Conservation (phyloP, 305 asterid species). For the Nicotiana rustica region DNA sequence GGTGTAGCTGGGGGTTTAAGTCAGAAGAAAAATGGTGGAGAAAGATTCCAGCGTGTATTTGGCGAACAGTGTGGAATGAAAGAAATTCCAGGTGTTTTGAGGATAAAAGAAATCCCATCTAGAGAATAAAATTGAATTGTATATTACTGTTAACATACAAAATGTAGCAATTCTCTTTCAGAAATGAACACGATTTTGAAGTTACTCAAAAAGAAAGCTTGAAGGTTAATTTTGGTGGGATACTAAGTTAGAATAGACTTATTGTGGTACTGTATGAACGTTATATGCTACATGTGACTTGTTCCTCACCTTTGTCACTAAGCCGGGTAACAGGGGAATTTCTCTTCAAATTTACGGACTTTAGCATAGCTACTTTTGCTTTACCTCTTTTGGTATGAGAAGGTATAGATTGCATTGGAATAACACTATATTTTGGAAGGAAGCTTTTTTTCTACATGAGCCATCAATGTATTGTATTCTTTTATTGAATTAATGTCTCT, state of each 20-base stretch:
- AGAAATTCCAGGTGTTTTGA: too few relatives aligned
- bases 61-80: too few relatives aligned
- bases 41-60: too few relatives aligned
- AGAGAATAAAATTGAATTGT: too few relatives aligned
- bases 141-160: not conserved
- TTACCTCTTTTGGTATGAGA: not conserved
- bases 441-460: not conserved
- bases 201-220: not conserved
- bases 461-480: constrained; percentile 17
- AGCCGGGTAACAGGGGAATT: too few relatives aligned
- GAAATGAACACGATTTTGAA: not conserved
- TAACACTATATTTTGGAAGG: constrained; percentile 2
- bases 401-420: not conserved
- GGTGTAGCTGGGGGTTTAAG: too few relatives aligned
- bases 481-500: not conserved
- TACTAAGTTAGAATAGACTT: not conserved
- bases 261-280: too few relatives aligned
- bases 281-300: too few relatives aligned
- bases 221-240: not conserved
- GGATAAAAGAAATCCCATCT: too few relatives aligned
- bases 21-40: too few relatives aligned
- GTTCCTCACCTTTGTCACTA: too few relatives aligned
- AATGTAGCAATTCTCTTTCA: not conserved
- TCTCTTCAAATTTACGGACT: not conserved
- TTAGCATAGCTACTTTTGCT: not conserved